phyloP scores from a whole-genome alignment of 345 rosid species.

The Syzygium oleosum region DNA sequence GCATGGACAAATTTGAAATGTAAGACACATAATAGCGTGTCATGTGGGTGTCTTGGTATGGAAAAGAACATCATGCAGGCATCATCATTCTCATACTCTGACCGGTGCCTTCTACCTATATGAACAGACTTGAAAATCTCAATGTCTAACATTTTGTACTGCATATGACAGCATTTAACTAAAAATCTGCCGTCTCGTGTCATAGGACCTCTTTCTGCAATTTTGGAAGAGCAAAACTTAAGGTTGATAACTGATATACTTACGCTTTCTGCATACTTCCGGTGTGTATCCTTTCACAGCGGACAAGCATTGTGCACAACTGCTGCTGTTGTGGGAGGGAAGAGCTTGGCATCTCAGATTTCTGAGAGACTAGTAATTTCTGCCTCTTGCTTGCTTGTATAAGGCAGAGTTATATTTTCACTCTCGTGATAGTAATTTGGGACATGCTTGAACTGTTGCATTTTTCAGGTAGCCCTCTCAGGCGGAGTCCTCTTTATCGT shows the following conservation, averaged over 20 bases:
- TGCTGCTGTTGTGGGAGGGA: conserved; percentile 94
- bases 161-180: background rate
- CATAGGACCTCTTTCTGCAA: background rate
- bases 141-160: background rate
- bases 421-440: background rate
- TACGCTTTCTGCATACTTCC: background rate
- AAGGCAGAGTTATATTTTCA: background rate
- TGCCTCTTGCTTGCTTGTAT: background rate
- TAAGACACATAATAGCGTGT: background rate
- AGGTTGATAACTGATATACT: background rate
- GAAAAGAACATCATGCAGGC: background rate
- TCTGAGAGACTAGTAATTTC: conserved; percentile 69
- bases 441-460: conserved; percentile 12
- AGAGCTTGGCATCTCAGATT: conserved; percentile 94
- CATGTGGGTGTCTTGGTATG: background rate
- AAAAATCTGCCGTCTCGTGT: background rate
- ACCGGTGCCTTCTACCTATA: background rate
- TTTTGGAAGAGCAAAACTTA: background rate
- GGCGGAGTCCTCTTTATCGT: conserved; percentile 86
- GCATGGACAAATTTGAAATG: background rate
- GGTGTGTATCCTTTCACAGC: conserved; percentile 23
- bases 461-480: conserved; percentile 65
- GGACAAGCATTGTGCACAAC: conserved; percentile 87
- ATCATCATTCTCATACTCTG: background rate
- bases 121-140: background rate